phyloP scores from a whole-genome alignment of 208 protist species.

The Plasmodiophora brassicae region DNA sequence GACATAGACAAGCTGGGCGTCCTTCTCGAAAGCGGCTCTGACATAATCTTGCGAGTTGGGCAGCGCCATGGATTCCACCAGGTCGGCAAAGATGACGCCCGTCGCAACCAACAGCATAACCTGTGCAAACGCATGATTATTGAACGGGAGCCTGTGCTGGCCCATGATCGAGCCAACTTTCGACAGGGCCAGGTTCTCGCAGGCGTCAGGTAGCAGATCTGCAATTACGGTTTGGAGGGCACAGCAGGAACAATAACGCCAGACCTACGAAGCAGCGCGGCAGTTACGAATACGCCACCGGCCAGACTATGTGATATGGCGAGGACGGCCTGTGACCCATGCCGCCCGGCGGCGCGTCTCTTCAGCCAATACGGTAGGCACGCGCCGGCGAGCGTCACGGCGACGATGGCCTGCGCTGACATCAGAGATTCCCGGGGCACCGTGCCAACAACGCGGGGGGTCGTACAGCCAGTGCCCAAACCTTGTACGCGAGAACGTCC shows the following conservation, averaged over 20 bases:
- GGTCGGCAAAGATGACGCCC: slow-evolving; percentile 4
- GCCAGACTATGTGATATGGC: neutral
- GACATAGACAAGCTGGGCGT: neutral
- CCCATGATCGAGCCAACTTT: neutral
- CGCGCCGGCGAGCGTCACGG: neutral
- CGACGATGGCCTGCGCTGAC: neutral
- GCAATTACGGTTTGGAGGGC: neutral
- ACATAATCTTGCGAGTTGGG: neutral
- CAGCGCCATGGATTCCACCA: neutral
- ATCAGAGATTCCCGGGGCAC: too few relatives aligned
- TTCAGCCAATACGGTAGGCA: slow-evolving; percentile 27
- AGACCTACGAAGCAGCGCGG: neutral
- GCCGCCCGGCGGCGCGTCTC: neutral
- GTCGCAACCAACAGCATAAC: neutral
- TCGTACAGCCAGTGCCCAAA: too few relatives aligned
- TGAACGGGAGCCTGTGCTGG: neutral
- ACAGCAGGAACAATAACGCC: neutral
- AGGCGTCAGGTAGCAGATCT: slow-evolving; percentile 9
- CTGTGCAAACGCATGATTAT: neutral
- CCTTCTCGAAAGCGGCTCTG: neutral
- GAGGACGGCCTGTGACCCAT: neutral
- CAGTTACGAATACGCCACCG: neutral
- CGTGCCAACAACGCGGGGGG: too few relatives aligned
- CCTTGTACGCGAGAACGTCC: too few relatives aligned
- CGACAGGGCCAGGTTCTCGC: neutral